These are phyloP conservation scores for Xylariaceae sp. DNA, from an alignment of 2,329 filamentous ascomycete genomes.

Conservation along the genomic window DNA sequence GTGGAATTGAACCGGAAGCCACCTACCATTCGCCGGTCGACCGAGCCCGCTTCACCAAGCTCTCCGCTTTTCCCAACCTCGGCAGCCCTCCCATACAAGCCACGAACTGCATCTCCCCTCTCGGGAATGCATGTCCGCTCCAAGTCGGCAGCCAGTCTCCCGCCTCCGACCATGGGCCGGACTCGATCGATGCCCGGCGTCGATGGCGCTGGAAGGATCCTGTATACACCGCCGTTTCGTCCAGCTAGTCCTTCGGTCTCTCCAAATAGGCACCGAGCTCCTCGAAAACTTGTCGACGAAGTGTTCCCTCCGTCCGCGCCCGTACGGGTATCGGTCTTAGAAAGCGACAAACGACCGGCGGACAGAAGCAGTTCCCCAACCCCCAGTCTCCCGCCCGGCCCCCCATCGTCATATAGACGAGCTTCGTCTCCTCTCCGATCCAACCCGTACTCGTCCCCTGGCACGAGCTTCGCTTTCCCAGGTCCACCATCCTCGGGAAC, in stretches of 20 bases:
- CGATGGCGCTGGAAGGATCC: slow-evolving; percentile 53
- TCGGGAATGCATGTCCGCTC: slow-evolving; percentile 53
- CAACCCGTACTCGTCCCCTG: slow-evolving; percentile 35
- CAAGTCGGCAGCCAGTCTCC: slow-evolving; percentile 50
- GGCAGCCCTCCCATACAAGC: slow-evolving; percentile 49
- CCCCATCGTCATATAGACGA: slow-evolving; percentile 37
- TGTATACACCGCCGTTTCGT: slow-evolving; percentile 48
- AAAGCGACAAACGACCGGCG: slow-evolving; percentile 40
- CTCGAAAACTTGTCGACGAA: slow-evolving; percentile 55
- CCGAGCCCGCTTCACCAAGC: slow-evolving; percentile 52
- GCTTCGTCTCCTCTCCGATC: slow-evolving; percentile 54
- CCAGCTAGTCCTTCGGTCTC: slow-evolving; percentile 51
- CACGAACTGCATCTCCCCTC: slow-evolving; percentile 57
- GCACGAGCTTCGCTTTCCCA: slow-evolving; percentile 31
- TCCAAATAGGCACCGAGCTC: slow-evolving; percentile 46
- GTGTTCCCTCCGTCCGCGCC: slow-evolving; percentile 53
- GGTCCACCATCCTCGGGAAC: slow-evolving; percentile 47
- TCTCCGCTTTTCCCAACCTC: slow-evolving; percentile 46
- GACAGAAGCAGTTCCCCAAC: slow-evolving; percentile 51
- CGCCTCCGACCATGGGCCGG: slow-evolving; percentile 53
- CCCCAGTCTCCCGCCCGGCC: slow-evolving; percentile 28
- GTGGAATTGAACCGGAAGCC: slow-evolving; percentile 46
- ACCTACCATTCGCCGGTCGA: slow-evolving; percentile 50
- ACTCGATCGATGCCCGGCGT: slow-evolving; percentile 61
- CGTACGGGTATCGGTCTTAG: slow-evolving; percentile 49